These are phyloP conservation scores for Galerina marginata DNA, from an alignment of 768 basidiomycete species.

Conservation along the genomic window DNA sequence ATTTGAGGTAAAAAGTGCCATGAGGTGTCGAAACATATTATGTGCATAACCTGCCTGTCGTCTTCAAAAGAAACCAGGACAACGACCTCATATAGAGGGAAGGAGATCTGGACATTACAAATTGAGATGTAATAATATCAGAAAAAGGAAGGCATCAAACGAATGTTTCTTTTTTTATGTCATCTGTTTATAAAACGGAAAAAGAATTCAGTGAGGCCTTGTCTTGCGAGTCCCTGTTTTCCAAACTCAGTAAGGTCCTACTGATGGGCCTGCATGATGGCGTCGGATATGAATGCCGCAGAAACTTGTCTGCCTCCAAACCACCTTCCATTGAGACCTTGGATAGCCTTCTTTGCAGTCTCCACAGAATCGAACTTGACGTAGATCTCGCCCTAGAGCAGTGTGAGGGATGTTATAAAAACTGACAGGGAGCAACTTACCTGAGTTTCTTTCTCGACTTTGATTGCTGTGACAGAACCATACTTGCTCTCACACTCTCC, in stretches of 20 bases:
- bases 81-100: constrained; percentile 16
- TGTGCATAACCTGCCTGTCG: constrained; percentile 48
- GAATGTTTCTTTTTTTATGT: constrained; percentile 29
- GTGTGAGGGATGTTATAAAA: constrained; percentile 13
- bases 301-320: constrained; percentile 92
- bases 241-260: constrained; percentile 37
- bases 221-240: constrained; percentile 19
- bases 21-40: constrained; percentile 33
- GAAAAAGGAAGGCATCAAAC: constrained; percentile 40
- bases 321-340: constrained; percentile 95
- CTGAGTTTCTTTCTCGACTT: constrained; percentile 92
- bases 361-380: constrained; percentile 87
- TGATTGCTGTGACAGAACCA: constrained; percentile 85
- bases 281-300: constrained; percentile 89
- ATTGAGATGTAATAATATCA: constrained; percentile 31
- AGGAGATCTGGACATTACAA: constrained; percentile 30
- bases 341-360: constrained; percentile 80
- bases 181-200: constrained; percentile 33
- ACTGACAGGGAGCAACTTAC: constrained; percentile 43
- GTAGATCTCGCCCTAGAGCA: constrained; percentile 90
- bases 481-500: constrained; percentile 92
- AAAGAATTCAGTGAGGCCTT: constrained; percentile 37
- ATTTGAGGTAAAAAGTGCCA: constrained; percentile 35
- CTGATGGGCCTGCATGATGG: constrained; percentile 92
- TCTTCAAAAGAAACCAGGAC: constrained; percentile 25